phyloP scores from a whole-genome alignment of 2,329 filamentous ascomycete genomes.

The Penicillium sp. region DNA sequence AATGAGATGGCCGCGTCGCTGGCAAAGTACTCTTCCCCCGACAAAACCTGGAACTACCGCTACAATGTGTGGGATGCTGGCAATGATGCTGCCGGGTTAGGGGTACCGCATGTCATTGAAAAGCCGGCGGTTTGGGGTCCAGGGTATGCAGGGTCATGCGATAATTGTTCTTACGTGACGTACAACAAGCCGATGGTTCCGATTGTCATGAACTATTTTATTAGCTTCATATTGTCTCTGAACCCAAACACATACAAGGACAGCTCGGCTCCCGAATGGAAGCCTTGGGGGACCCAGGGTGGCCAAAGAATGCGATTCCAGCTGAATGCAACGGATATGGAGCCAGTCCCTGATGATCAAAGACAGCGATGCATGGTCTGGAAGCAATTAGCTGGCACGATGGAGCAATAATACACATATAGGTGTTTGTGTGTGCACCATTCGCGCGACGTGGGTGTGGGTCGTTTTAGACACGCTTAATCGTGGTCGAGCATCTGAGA shows the following conservation, averaged over 20 bases:
- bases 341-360: conserved; percentile 9
- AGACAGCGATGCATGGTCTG: conserved; percentile 12
- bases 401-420: conserved; percentile 4
- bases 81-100: conserved; percentile 16
- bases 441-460: not conserved
- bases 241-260: conserved; percentile 44
- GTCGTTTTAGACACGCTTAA: not conserved
- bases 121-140: conserved; percentile 18
- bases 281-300: conserved; percentile 25
- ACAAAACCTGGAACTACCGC: conserved; percentile 45
- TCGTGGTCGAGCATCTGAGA: too few species aligned
- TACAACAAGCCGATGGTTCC: conserved; percentile 35
- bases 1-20: conserved; percentile 39
- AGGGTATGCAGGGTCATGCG: not conserved
- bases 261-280: conserved; percentile 24
- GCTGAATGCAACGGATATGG: conserved; percentile 17
- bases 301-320: conserved; percentile 11
- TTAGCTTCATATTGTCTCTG: conserved; percentile 46
- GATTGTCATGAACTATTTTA: conserved; percentile 46
- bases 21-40: conserved; percentile 24
- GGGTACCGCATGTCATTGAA: conserved; percentile 38
- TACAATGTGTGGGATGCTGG: conserved; percentile 45
- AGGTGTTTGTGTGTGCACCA: not conserved
- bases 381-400: conserved; percentile 4
- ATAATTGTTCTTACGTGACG: conserved; percentile 5